Conservation (phyloP, 352 stramenopile genomes). For the Phytophthora pinifolia region DNA sequence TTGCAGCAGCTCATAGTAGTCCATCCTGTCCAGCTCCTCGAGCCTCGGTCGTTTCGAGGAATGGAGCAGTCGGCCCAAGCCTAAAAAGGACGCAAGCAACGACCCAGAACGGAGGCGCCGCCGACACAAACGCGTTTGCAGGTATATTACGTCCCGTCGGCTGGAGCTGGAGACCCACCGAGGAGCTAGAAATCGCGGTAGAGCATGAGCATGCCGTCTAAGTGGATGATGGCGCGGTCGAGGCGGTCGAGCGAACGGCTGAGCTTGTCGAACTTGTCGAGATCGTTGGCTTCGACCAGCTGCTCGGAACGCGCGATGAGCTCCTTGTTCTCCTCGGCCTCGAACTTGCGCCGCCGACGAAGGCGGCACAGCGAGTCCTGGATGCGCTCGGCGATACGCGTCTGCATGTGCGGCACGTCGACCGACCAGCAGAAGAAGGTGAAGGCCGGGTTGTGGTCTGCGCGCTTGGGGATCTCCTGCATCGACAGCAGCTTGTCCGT, state of each 20-base stretch:
- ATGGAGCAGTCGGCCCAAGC: conserved; percentile 2
- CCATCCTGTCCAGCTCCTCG: conserved; percentile 34
- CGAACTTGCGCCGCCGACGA: conserved; percentile 62
- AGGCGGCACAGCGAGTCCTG: conserved; percentile 75
- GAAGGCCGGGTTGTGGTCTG: conserved; percentile 88
- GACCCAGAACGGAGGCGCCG: conserved; percentile 2
- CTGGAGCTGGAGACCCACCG: background rate
- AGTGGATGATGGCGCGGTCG: conserved; percentile 78
- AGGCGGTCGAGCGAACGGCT: conserved; percentile 83
- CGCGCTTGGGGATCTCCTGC: conserved; percentile 87
- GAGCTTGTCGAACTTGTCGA: conserved; percentile 87
- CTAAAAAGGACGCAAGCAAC: conserved; percentile 22
- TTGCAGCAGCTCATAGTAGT: conserved; percentile 93
- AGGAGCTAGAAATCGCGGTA: conserved; percentile 80
- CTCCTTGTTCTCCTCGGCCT: conserved; percentile 88
- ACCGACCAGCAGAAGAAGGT: conserved; percentile 89
- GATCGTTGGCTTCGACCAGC: conserved; percentile 82
- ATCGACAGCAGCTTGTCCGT: conserved; percentile 74
- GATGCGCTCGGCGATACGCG: conserved; percentile 59
- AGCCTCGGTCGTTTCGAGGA: conserved; percentile 28
- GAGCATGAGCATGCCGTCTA: conserved; percentile 89
- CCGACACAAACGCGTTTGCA: conserved; percentile 23
- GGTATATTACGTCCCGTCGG: conserved; percentile 35
- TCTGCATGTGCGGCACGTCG: conserved; percentile 67
- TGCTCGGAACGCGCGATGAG: conserved; percentile 87